These are phyloP conservation scores for Pythium oligandrum DNA, from an alignment of 352 stramenopile species.

Conservation along the genomic window DNA sequence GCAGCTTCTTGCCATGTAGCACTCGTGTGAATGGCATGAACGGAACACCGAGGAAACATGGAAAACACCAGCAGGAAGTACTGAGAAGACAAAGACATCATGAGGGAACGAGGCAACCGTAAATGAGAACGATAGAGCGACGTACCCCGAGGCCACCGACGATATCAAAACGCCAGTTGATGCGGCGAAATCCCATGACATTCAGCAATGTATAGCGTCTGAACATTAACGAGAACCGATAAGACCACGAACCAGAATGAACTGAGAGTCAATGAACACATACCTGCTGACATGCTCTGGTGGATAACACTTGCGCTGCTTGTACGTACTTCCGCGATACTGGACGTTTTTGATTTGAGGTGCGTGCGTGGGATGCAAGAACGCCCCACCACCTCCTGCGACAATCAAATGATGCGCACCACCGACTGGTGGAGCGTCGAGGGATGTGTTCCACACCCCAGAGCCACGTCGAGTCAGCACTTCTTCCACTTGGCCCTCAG, in stretches of 20 bases:
- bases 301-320: conserved; percentile 80
- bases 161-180: conserved; percentile 93
- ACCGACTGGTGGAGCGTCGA: too few relatives aligned
- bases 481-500: not conserved
- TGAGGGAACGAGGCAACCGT: not conserved
- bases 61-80: conserved; percentile 91
- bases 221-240: not conserved
- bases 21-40: conserved; percentile 62
- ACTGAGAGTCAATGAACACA: not conserved
- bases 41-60: conserved; percentile 90
- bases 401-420: conserved; percentile 77
- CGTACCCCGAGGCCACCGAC: conserved; percentile 80
- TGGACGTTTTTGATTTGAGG: conserved; percentile 38
- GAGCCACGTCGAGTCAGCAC: too few relatives aligned
- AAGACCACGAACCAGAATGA: conserved; percentile 4
- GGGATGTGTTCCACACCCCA: too few relatives aligned
- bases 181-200: conserved; percentile 86
- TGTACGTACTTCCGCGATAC: conserved; percentile 73
- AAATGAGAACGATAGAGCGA: conserved; percentile 7
- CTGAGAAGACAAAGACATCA: conserved; percentile 18
- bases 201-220: conserved; percentile 83
- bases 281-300: conserved; percentile 71
- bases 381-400: conserved; percentile 86
- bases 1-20: conserved; percentile 38
- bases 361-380: conserved; percentile 88